Conservation (phyloP, 1,284 basidiomycete genomes). For the Tetrapyrgos nigripes region DNA sequence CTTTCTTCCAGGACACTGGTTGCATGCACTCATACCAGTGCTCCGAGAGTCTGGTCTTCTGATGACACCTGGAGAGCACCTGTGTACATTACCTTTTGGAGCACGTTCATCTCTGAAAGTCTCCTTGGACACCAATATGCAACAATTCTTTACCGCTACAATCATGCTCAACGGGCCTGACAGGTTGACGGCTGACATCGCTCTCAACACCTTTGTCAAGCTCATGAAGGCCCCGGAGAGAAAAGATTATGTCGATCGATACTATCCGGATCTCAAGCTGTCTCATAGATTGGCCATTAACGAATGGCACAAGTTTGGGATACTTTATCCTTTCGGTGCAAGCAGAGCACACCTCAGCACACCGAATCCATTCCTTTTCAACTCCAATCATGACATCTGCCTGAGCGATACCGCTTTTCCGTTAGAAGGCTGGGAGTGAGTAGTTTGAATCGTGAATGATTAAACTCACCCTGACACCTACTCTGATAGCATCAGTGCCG, state of each 20-base stretch:
- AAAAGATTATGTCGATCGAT: conserved; percentile 7
- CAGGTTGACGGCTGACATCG: not conserved
- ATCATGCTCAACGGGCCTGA: conserved; percentile 39
- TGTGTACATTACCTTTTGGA: not conserved
- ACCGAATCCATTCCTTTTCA: not conserved
- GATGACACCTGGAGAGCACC: too few relatives aligned
- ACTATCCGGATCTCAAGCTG: not conserved
- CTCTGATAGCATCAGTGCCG: conserved; percentile 24
- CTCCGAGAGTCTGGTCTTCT: not conserved
- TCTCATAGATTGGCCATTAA: conserved; percentile 7
- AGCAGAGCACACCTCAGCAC: not conserved
- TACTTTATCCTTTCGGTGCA: not conserved
- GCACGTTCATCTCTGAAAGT: not conserved
- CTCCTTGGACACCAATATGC: not conserved
- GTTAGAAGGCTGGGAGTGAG: conserved; percentile 47
- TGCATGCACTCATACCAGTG: too few relatives aligned
- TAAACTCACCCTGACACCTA: too few relatives aligned
- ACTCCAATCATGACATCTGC: conserved; percentile 31
- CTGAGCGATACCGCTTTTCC: conserved; percentile 38
- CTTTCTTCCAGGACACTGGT: not conserved
- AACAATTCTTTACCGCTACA: conserved; percentile 25
- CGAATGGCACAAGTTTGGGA: not conserved
- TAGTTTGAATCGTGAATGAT: not conserved
- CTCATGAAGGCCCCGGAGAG: conserved; percentile 8
- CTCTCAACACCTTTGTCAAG: not conserved